phyloP scores from a whole-genome alignment of 345 rosid genomes.

The Geranium rotundifolium region DNA sequence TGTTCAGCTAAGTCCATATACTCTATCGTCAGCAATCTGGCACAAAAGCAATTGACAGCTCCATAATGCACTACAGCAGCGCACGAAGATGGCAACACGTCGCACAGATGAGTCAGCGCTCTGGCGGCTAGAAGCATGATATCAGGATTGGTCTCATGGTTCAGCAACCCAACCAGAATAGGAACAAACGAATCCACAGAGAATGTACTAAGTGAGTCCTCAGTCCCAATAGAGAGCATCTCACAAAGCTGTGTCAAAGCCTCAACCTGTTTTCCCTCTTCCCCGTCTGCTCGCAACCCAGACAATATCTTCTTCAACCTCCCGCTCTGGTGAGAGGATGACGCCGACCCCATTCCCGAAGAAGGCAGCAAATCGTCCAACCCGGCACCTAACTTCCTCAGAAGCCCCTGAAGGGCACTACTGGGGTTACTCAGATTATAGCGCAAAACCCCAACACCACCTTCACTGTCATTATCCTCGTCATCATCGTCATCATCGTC shows the following conservation, averaged over 20 bases:
- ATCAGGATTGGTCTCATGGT: conserved; percentile 93
- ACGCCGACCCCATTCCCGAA: conserved; percentile 65
- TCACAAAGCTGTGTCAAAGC: conserved; percentile 95
- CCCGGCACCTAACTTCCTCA: conserved; percentile 95
- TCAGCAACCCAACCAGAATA: conserved; percentile 79
- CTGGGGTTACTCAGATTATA: conserved; percentile 89
- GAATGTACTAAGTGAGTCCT: conserved; percentile 85
- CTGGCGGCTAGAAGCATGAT: conserved; percentile 98
- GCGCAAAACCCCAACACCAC: conserved; percentile 65
- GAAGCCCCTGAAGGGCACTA: conserved; percentile 84
- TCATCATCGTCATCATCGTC: conserved; percentile 14
- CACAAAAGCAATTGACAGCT: conserved; percentile 82
- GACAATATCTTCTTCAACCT: conserved; percentile 85
- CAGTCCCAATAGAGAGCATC: conserved; percentile 93
- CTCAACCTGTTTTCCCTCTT: conserved; percentile 98
- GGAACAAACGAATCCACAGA: conserved; percentile 98
- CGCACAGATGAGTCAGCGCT: conserved; percentile 93
- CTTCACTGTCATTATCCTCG: conserved; percentile 83
- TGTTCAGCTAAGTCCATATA: conserved; percentile 99
- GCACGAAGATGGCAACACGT: conserved; percentile 93
- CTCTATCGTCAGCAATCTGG: conserved; percentile 94
- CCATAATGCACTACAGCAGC: conserved; percentile 98
- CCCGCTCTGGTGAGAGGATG: conserved; percentile 75
- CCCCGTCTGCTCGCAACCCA: conserved; percentile 87
- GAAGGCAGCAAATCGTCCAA: conserved; percentile 87